Percentiles rank a stretch among this genome's conserved stretches.
These are phyloP conservation scores for Pichia rugopelliculosa DNA, from an alignment of 805 yeast genomes.

Conservation along the genomic window DNA sequence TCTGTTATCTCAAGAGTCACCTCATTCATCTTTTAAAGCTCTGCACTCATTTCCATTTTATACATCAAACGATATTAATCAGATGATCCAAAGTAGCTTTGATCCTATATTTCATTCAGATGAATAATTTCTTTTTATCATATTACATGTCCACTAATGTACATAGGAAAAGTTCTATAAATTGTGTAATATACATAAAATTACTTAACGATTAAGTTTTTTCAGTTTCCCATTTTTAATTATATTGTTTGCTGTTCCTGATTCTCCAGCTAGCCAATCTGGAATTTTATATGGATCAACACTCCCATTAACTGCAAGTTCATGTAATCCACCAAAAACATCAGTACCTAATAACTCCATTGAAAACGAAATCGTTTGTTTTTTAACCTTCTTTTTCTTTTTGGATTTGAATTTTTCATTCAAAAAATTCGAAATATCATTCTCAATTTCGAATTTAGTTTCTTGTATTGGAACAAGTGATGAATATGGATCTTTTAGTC, in stretches of 20 bases:
- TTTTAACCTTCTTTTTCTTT: slow-evolving; percentile 16
- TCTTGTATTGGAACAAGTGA: slow-evolving; percentile 55
- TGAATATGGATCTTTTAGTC: slow-evolving; percentile 31
- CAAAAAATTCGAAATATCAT: not conserved
- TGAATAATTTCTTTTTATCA: not conserved
- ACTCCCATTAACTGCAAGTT: slow-evolving; percentile 43
- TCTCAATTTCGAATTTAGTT: slow-evolving; percentile 36
- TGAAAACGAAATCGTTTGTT: slow-evolving; percentile 18
- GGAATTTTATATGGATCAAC: slow-evolving; percentile 56
- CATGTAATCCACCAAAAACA: slow-evolving; percentile 72
- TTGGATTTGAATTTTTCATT: not conserved
- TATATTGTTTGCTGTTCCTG: slow-evolving; percentile 45
- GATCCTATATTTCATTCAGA: slow-evolving; percentile 5
- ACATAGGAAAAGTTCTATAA: not conserved
- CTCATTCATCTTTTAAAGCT: not conserved
- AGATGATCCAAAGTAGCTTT: not conserved
- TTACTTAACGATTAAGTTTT: not conserved
- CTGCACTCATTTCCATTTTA: not conserved
- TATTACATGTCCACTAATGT: not conserved
- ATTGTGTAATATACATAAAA: not conserved
- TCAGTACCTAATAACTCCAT: slow-evolving; percentile 55
- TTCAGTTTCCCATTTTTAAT: slow-evolving; percentile 33
- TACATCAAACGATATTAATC: not conserved
- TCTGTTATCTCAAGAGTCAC: not conserved
- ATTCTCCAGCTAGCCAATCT: slow-evolving; percentile 74